These are phyloP conservation scores for Colletotrichum spaethianum DNA, from an alignment of 2,329 filamentous ascomycete genomes.

Conservation along the genomic window DNA sequence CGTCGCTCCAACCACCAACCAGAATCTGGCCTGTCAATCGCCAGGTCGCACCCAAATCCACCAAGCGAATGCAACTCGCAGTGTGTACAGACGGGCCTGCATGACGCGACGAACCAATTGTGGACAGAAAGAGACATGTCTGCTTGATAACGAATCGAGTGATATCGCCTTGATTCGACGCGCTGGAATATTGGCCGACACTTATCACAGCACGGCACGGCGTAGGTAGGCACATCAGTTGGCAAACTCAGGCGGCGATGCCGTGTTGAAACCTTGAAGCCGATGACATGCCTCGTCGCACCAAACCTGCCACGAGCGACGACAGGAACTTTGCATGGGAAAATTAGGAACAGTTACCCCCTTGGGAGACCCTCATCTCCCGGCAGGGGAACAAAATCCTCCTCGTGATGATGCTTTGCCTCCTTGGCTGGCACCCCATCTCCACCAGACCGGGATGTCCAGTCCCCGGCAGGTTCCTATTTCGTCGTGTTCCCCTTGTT, in stretches of 20 bases:
- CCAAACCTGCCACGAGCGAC: neutral
- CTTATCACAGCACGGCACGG: neutral
- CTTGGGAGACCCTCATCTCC: constrained; percentile 35
- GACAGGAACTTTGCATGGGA: constrained; percentile 24
- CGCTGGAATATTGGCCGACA: neutral
- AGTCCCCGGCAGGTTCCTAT: constrained; percentile 24
- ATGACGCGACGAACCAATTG: constrained; percentile 41
- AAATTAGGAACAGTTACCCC: constrained; percentile 24
- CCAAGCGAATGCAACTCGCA: constrained; percentile 27
- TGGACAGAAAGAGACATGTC: constrained; percentile 19
- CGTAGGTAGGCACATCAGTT: neutral
- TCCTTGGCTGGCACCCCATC: constrained; percentile 36
- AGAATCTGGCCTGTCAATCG: constrained; percentile 33
- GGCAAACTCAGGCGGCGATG: neutral
- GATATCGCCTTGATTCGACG: constrained; percentile 21
- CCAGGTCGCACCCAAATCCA: constrained; percentile 36
- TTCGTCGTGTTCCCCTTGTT: constrained; percentile 36
- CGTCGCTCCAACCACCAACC: constrained; percentile 25
- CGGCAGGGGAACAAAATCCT: constrained; percentile 28
- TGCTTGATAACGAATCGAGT: constrained; percentile 30
- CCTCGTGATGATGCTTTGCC: constrained; percentile 39
- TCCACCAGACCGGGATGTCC: constrained; percentile 33
- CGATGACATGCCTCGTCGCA: constrained; percentile 16
- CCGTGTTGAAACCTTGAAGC: neutral
- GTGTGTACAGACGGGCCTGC: constrained; percentile 43